These are phyloP conservation scores for Flaveria floridana DNA, from an alignment of 140 eudicot species.

Conservation along the genomic window DNA sequence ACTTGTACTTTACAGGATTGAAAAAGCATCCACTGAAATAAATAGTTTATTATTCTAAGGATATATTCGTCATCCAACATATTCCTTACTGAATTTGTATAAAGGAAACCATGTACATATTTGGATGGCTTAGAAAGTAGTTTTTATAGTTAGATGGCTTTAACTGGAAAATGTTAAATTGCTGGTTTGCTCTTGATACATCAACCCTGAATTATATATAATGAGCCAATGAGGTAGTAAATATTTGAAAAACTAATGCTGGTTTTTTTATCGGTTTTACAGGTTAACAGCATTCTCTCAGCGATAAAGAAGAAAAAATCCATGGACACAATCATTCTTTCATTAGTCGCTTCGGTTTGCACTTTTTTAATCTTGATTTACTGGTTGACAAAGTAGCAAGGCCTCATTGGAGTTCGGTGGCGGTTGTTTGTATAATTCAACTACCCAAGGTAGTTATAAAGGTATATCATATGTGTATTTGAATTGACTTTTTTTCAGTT, in stretches of 20 bases:
- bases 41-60: neutral
- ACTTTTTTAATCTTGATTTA: constrained; percentile 85
- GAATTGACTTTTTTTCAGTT: constrained; percentile 30
- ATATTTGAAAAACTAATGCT: neutral
- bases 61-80: neutral
- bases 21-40: neutral
- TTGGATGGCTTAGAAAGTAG: neutral
- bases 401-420: neutral
- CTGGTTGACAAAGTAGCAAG: constrained; percentile 77
- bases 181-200: neutral
- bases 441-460: constrained; percentile 28
- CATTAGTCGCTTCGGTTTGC: constrained; percentile 93
- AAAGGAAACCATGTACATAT: neutral
- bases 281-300: constrained; percentile 85
- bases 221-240: neutral
- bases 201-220: neutral
- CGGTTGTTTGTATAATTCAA: constrained; percentile 26
- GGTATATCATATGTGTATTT: constrained; percentile 31
- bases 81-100: neutral
- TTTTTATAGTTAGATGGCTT: neutral
- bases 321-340: constrained; percentile 93
- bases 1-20: neutral
- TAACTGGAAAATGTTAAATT: neutral
- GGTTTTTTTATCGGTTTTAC: constrained; percentile 26
- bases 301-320: constrained; percentile 98